A percentile compares a stretch with the other conserved stretches of the same genome.
Evolutionary conservation across 2,329 filamentous ascomycete genomes (phyloP).

Genomic region (Thielaviopsis euricoi): DNA sequence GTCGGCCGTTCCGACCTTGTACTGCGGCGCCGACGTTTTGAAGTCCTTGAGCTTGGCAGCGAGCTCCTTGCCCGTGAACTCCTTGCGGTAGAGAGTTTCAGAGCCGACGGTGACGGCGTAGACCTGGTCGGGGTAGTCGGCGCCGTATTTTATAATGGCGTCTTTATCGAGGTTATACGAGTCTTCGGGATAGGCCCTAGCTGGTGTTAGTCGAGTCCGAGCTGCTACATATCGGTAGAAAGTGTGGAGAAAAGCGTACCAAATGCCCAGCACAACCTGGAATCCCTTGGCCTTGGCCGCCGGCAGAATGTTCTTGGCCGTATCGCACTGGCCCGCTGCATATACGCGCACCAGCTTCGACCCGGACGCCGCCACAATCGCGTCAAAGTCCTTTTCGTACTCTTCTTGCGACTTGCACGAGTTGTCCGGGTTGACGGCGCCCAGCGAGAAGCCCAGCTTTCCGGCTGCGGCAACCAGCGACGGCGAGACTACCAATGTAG

Average conservation of each 20-base stretch:
- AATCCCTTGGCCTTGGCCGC: slow-evolving; percentile 48
- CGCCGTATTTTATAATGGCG: slow-evolving; percentile 26
- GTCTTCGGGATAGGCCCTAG: slow-evolving; percentile 43
- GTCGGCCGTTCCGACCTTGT: slow-evolving; percentile 51
- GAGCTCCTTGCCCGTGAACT: slow-evolving; percentile 44
- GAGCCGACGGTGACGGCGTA: slow-evolving; percentile 56
- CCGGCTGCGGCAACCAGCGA: slow-evolving; percentile 25
- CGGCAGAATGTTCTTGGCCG: slow-evolving; percentile 43
- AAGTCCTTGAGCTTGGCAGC: slow-evolving; percentile 45
- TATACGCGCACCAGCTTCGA: slow-evolving; percentile 48
- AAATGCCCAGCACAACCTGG: slow-evolving; percentile 54
- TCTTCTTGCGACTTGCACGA: slow-evolving; percentile 44
- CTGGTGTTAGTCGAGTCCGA: background rate
- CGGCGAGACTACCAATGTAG: slow-evolving; percentile 13
- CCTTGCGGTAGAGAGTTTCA: slow-evolving; percentile 53
- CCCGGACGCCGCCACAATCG: slow-evolving; percentile 33
- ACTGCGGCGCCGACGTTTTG: slow-evolving; percentile 33
- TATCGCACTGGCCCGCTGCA: slow-evolving; percentile 49
- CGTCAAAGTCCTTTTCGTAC: slow-evolving; percentile 49
- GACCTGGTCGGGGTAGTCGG: slow-evolving; percentile 38
- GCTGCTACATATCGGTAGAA: too few species aligned
- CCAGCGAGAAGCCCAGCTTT: slow-evolving; percentile 46
- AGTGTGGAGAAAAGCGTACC: slow-evolving; percentile 26
- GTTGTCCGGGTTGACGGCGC: slow-evolving; percentile 43
- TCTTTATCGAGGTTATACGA: slow-evolving; percentile 44